Evolutionary conservation across 2,329 filamentous ascomycete species (phyloP).

Genomic region (Aspergillus ibericus): DNA sequence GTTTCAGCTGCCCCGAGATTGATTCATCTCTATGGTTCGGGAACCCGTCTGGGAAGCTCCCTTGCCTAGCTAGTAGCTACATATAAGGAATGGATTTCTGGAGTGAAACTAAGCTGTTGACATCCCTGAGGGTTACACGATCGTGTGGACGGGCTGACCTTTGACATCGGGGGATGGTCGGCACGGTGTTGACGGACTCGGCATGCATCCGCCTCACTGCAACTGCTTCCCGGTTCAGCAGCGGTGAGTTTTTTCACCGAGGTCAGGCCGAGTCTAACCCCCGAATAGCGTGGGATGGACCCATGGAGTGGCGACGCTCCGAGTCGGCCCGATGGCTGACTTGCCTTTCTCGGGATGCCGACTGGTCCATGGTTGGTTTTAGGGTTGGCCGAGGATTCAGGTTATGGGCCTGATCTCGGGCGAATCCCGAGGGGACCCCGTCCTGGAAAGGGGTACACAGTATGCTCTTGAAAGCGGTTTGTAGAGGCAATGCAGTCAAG

Average conservation of each 20-base stretch:
- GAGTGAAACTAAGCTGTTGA: not conserved
- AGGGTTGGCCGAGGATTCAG: not conserved
- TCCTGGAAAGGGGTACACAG: not conserved
- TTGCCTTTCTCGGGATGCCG: slow-evolving; percentile 7
- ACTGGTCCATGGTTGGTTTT: not conserved
- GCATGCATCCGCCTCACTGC: not conserved
- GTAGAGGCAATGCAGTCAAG: not conserved
- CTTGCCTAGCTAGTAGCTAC: not conserved
- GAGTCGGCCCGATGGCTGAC: slow-evolving; percentile 2
- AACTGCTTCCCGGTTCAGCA: not conserved
- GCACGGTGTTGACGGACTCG: not conserved
- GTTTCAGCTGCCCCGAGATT: not conserved
- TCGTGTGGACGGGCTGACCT: not conserved
- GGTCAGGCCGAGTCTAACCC: not conserved
- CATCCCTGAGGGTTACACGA: not conserved
- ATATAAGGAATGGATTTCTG: not conserved
- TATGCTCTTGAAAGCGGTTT: not conserved
- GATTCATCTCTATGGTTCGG: not conserved
- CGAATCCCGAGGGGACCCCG: not conserved
- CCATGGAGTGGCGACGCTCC: not conserved
- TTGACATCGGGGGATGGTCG: not conserved
- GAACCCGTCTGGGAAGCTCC: not conserved
- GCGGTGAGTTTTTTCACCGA: slow-evolving; percentile 7
- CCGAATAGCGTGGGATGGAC: slow-evolving; percentile 1
- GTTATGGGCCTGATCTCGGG: not conserved